Base-by-base conservation (phyloP, 495 filamentous ascomycete species). In the Daldinia vernicosa region DNA sequence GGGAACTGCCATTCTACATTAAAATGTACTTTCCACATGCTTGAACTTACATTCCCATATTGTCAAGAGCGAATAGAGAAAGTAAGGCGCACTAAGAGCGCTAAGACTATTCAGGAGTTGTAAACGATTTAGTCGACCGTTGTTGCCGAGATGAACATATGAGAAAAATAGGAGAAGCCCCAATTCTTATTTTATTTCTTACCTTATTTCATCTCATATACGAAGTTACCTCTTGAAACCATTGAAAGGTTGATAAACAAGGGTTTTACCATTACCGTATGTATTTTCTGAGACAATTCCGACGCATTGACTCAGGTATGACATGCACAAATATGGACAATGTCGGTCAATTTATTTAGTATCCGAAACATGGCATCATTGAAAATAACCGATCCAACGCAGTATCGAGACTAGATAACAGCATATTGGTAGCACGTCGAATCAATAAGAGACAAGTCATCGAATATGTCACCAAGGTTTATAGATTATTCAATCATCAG, bases 11-110 rank as follows among this genome's bases (percentile, higher is more conserved):
- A 26, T 52, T 28, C 12, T 30, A 47, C 43, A 47, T 47, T 47
- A 45, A 6, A 35, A 35, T 35, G 33, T 35, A 35, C 33, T 35
- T 35, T 22, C 40, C 19, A 47, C 19, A 19, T 22, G 50, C 24
- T n/a, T n/a, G n/a, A 27, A 52, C 50, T 53, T 53, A 53, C 50
- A 53, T 53, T 52, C 22, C 26, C 50, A 53, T 30, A 53, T 3
- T n/a, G 12, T 53, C 12, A n/a, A 52, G 24, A 28, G 19, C 50
- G 19, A 52, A 27, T 27, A 52, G 50, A 27, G 22, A 6, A 52
- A 27, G 22, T 52, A 53, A 53, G 27, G 9, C 19, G 43, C 43
- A 19, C 43, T 47, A 47, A 3, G 9, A 47, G 43, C 43, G 43
- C 43, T 47, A 47, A 3, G 9, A 47, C 43, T 22, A 47, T 47